phyloP scores from a whole-genome alignment of 208 protist species.

The Crithidia brevicula region DNA sequence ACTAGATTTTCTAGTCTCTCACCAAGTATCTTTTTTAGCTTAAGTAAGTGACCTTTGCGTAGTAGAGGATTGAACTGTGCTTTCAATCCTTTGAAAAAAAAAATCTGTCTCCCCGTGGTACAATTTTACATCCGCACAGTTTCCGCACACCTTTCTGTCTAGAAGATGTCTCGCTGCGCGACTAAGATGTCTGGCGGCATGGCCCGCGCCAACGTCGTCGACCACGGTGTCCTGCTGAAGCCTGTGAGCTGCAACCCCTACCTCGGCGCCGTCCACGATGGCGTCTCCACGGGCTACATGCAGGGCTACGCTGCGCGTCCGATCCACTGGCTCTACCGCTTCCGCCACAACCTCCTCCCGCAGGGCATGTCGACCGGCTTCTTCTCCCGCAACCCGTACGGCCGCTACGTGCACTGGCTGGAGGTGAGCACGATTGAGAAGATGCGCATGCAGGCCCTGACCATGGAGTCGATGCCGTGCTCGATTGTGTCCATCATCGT shows the following conservation, averaged over 20 bases:
- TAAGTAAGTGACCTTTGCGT: no score
- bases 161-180: constrained; percentile 64
- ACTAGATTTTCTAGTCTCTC: neutral
- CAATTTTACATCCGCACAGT: neutral
- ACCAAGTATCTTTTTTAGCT: neutral
- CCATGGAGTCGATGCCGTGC: constrained; percentile 68
- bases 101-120: no score
- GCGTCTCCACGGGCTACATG: constrained; percentile 70
- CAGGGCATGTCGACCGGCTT: constrained; percentile 71
- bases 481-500: constrained; percentile 49
- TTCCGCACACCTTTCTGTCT: neutral
- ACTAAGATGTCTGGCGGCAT: constrained; percentile 60
- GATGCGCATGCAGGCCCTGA: constrained; percentile 61
- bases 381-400: constrained; percentile 84
- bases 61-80: no score
- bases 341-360: constrained; percentile 81
- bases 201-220: constrained; percentile 64
- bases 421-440: constrained; percentile 89
- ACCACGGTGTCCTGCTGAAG: constrained; percentile 80
- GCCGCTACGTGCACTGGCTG: constrained; percentile 86
- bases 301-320: constrained; percentile 70
- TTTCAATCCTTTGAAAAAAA: no score
- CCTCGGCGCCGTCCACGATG: constrained; percentile 71
- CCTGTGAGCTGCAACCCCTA: constrained; percentile 80
- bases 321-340: constrained; percentile 88